Base-by-base conservation (phyloP, 2,329 filamentous ascomycete species). In the Aquanectria penicillioides region DNA sequence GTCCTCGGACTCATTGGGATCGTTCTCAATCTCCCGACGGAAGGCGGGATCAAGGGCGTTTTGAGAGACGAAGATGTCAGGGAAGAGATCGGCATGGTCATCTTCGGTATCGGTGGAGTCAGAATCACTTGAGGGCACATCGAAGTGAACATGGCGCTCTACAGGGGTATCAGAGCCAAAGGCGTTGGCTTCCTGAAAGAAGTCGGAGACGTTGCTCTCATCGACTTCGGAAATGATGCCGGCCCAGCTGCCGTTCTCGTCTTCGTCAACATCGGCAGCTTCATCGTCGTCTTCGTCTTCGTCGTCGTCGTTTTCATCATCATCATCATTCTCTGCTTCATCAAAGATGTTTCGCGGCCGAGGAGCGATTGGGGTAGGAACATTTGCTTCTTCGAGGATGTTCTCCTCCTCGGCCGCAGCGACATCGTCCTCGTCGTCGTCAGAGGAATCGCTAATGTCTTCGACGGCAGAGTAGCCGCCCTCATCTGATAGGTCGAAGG, bases 351-450 rank as follows among this genome's bases (percentile, higher is more conserved):
- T 54, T 54, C 63, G 75, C 71, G 84, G 81, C 80, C 83, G 83
- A 83, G 83, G 81, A 78, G 83, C 77, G 69, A 73, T 74, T 68
- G 74, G 69, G 60, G 73, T 72, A 33, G 77, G 73, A 25, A 72
- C 73, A 65, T 73, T 70, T 62, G 74, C 76, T 64, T 81, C 76
- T 54, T 76, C 75, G 57, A 91, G 80, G 62, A 94, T 92, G 67
- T 89, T 86, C 74, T 88, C 83, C 79, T 93, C 91, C 84, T 95
- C 92, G 80, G 87, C 84, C 81, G 88, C 86, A 71, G 90, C 85
- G 54, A 94, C 86, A 81, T 91, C 86, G 64, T 91, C 86, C 74
- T 94, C 89, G 73, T 94, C 91, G 63, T 92, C 89, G 62, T 94
- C 85, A 51, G 85, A 91, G 10, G 87, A 89, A 68, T 94, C 91